A percentile compares a stretch with the other conserved stretches of the same genome.
Conservation (phyloP, 83 land plant species). For the Isoetes engelmannii region DNA sequence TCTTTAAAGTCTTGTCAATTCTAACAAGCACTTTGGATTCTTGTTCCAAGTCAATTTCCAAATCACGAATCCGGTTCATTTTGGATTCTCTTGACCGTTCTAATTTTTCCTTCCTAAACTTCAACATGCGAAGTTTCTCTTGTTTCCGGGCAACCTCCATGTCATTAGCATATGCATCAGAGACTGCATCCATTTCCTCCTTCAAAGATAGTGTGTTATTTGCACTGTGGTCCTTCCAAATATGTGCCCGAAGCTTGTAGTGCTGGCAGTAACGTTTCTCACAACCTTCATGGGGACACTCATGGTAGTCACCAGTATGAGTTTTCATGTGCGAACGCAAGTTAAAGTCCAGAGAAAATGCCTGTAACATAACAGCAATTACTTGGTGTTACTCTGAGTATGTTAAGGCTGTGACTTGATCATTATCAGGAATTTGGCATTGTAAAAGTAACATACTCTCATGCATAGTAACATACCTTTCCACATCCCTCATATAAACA, state of each 20-base stretch:
- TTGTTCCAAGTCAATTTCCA: conserved; percentile 18
- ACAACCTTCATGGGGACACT: conserved; percentile 31
- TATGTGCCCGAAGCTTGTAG: conserved; percentile 32
- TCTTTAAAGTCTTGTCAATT: conserved; percentile 14
- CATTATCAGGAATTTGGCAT: too few relatives aligned
- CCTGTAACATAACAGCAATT: conserved; percentile 13
- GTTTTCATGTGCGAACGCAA: conserved; percentile 39
- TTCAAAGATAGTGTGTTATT: too few relatives aligned
- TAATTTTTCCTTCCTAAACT: conserved; percentile 12
- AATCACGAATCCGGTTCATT: conserved; percentile 14
- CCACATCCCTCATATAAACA: conserved; percentile 34
- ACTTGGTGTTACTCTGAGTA: not conserved
- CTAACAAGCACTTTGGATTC: conserved; percentile 17
- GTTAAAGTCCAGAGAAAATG: conserved; percentile 35
- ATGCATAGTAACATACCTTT: too few relatives aligned
- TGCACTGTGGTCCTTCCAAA: conserved; percentile 30
- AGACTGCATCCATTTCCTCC: too few relatives aligned
- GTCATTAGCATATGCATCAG: too few relatives aligned
- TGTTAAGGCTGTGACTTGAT: not conserved
- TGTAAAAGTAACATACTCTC: too few relatives aligned
- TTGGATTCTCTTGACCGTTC: conserved; percentile 13
- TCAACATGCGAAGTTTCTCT: conserved; percentile 8
- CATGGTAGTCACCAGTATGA: conserved; percentile 34
- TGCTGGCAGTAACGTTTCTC: conserved; percentile 33
- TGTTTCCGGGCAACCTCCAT: conserved; percentile 1